Evolutionary conservation across 371 early-diverging fungal species (phyloP).

Genomic region (Sanchytrium tribonematis): DNA sequence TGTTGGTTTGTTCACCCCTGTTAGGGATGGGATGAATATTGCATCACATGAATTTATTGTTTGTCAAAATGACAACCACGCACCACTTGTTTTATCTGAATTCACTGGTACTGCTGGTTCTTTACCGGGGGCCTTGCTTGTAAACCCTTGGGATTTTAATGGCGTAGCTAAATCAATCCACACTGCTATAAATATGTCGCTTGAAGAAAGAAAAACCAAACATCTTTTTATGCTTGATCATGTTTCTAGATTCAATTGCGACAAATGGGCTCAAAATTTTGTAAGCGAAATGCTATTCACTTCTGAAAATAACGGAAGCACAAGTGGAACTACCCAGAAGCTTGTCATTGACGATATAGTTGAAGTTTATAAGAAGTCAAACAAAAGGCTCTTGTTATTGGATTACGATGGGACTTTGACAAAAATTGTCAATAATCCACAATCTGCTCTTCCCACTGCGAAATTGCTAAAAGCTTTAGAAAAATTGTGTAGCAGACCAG

Average conservation of each 20-base stretch:
- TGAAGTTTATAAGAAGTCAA: conserved; percentile 21
- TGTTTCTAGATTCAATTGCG: conserved; percentile 61
- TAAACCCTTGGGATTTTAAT: conserved; percentile 89
- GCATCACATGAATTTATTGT: conserved; percentile 89
- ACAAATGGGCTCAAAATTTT: conserved; percentile 70
- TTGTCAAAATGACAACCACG: conserved; percentile 58
- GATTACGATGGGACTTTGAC: conserved; percentile 42
- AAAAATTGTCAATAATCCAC: conserved; percentile 28
- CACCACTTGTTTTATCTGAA: conserved; percentile 77
- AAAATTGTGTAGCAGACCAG: conserved; percentile 36
- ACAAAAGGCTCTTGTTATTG: conserved; percentile 27
- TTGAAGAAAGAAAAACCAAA: conserved; percentile 42
- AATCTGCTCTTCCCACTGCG: conserved; percentile 29
- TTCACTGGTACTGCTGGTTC: conserved; percentile 88
- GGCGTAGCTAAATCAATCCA: conserved; percentile 77
- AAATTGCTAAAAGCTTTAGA: conserved; percentile 31
- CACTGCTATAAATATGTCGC: conserved; percentile 50
- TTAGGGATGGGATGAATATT: conserved; percentile 98
- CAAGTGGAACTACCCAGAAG: not conserved
- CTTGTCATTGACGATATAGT: conserved; percentile 6
- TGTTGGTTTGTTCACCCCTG: conserved; percentile 69
- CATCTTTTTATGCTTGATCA: conserved; percentile 44
- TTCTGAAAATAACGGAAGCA: not conserved
- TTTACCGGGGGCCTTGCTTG: conserved; percentile 52
- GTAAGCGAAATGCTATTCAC: conserved; percentile 21